Conservation (phyloP, 352 stramenopile genomes). For the Pythium sp. region DNA sequence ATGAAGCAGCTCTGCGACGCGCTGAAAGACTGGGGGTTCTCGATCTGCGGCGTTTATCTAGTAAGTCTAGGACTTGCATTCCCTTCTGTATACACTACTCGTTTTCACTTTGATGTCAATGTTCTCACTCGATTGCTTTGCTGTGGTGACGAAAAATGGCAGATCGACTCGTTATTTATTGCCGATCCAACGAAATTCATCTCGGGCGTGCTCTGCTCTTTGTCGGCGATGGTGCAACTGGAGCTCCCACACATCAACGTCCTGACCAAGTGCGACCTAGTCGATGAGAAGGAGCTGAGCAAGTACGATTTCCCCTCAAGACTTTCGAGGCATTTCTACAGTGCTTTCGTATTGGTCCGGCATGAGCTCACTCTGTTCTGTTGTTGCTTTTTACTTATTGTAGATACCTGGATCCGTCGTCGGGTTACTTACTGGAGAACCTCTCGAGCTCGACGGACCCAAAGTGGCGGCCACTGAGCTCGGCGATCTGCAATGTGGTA, state of each 20-base stretch:
- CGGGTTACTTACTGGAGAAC: conserved; percentile 81
- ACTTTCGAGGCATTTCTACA: not conserved
- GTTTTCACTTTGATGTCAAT: not conserved
- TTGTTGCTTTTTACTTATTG: not conserved
- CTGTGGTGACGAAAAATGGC: not conserved
- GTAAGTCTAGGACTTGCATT: conserved; percentile 22
- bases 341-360: not conserved
- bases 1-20: conserved; percentile 88
- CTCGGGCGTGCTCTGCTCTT: conserved; percentile 94
- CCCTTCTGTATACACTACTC: not conserved
- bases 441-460: conserved; percentile 72
- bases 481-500: conserved; percentile 87
- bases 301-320: conserved; percentile 44
- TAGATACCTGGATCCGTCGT: conserved; percentile 80
- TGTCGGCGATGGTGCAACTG: conserved; percentile 98
- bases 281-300: conserved; percentile 85
- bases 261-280: conserved; percentile 90
- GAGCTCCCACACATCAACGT: conserved; percentile 96
- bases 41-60: conserved; percentile 89
- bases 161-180: conserved; percentile 94
- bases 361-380: not conserved
- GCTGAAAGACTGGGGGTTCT: conserved; percentile 83
- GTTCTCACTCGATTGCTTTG: not conserved
- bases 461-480: conserved; percentile 81
- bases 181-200: conserved; percentile 98